Percentiles rank a stretch among this genome's conserved stretches.
These are phyloP conservation scores for Vicia villosa DNA, from an alignment of 306 rosid genomes.

Conservation along the genomic window DNA sequence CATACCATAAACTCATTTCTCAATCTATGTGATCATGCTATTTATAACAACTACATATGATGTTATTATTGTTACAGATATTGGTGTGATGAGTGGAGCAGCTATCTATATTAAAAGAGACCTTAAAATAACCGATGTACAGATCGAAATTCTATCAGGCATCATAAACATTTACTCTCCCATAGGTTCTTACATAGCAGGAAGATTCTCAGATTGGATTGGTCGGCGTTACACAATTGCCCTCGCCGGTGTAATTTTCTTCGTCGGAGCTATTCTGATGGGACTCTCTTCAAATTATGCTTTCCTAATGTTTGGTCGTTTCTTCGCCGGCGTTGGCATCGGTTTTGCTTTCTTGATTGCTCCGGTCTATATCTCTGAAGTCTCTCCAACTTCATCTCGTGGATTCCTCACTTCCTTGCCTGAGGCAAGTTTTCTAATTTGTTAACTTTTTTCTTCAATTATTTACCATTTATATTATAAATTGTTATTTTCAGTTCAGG, in stretches of 20 bases:
- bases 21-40: neutral
- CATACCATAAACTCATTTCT: neutral
- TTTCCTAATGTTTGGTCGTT: constrained; percentile 84
- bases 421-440: constrained; percentile 45
- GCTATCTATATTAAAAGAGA: constrained; percentile 51
- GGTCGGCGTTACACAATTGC: constrained; percentile 84
- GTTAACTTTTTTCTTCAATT: no score
- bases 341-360: constrained; percentile 82
- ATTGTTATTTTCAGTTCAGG: constrained; percentile 45
- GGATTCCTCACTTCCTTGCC: constrained; percentile 79
- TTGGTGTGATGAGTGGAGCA: constrained; percentile 92
- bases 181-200: constrained; percentile 64
- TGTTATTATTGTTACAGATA: constrained; percentile 49
- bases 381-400: constrained; percentile 76
- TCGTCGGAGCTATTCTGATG: constrained; percentile 75
- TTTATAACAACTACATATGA: neutral
- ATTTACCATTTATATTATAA: no score
- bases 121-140: constrained; percentile 44
- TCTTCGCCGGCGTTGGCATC: constrained; percentile 72
- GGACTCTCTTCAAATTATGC: constrained; percentile 75
- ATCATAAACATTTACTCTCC: constrained; percentile 66
- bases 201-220: constrained; percentile 78
- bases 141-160: constrained; percentile 60
- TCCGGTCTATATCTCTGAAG: constrained; percentile 72
- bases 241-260: constrained; percentile 61